phyloP scores from a whole-genome alignment of 352 stramenopile genomes.

The Pythium biforme region DNA sequence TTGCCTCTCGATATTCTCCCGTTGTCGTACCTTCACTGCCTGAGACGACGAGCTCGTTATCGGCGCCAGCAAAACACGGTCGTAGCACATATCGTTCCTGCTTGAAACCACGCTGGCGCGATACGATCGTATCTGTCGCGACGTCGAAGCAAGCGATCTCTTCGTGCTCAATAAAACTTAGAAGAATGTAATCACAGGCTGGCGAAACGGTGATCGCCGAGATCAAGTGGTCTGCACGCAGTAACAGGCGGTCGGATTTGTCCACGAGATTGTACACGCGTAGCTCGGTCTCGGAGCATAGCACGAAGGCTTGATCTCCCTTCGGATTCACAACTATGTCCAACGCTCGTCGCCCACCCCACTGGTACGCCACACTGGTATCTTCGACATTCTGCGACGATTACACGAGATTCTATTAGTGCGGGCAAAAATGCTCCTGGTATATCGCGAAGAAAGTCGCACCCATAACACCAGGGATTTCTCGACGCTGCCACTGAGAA shows the following conservation, averaged over 20 bases:
- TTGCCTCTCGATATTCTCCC: not conserved
- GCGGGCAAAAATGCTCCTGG: not conserved
- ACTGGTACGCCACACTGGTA: conserved; percentile 59
- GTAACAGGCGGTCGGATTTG: conserved; percentile 60
- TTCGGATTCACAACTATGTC: conserved; percentile 59
- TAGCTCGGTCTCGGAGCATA: conserved; percentile 56
- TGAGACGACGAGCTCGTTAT: conserved; percentile 53
- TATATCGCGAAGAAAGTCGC: conserved; percentile 7
- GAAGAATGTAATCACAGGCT: conserved; percentile 45
- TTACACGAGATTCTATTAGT: not conserved
- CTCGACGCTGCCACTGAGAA: conserved; percentile 68
- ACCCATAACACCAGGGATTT: conserved; percentile 81
- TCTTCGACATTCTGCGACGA: conserved; percentile 41
- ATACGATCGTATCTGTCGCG: conserved; percentile 37
- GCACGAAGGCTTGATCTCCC: conserved; percentile 52
- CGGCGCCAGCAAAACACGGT: conserved; percentile 53
- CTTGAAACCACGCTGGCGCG: conserved; percentile 51
- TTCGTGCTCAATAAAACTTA: conserved; percentile 66
- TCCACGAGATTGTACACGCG: conserved; percentile 56
- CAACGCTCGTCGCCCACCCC: conserved; percentile 59
- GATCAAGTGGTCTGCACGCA: conserved; percentile 53
- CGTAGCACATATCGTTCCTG: conserved; percentile 65
- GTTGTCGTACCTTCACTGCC: conserved; percentile 65
- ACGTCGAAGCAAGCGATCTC: conserved; percentile 58
- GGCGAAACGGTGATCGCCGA: conserved; percentile 52